Evolutionary conservation across 768 basidiomycete species (phyloP), one percentile per base, ranked within the genome.

Genomic region (Mycena vitilis): DNA sequence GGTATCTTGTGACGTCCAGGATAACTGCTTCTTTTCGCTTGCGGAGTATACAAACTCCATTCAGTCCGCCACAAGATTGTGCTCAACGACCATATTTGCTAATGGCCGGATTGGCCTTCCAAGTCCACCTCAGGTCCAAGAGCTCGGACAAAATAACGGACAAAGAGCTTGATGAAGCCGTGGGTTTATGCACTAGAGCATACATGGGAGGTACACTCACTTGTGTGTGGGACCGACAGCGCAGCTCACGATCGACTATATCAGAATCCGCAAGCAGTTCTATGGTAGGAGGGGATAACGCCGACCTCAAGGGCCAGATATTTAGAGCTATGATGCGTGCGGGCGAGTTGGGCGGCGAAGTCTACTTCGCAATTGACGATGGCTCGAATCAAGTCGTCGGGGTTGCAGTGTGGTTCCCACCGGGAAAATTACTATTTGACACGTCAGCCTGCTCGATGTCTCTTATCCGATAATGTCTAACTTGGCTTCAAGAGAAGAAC

Each of bases 351-450:
- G 75, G 52, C 2, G 78, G 78, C 9, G 75, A 79, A 72, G 76
- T 73, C 57, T 80, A 79, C 57, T 53, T 68, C 15, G 79, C 78
- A 11, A 75, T 71, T 6, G 71, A 78, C 42, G 55, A 72, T 22
- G 52, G 42, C 4, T 55, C 64, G 1, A 71, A 75, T 7, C 71
- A 74, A 48, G 45, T 78, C 4, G 70, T 78, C 44, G 79, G 76
- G 0, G 75, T 73, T 48, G 69, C 78, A 5, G 47, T 78, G 25
- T 80, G 79, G 78, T 78, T 78, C 72, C 78, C 79, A 4, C 78
- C 79, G 0, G 78, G 78, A 3, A 60, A 71, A 44, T 75, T 78
- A 4, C 60, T 80, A 60, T 80, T 79, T 65, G 74, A 74, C 70
- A 75, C 77, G 79, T 79, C 58, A 66, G 78, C 62, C 30, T 30